A percentile compares a stretch with the other conserved stretches of the same genome.
phyloP scores from a whole-genome alignment of 257 asterid genomes.

The Penstemon davidsonii region DNA sequence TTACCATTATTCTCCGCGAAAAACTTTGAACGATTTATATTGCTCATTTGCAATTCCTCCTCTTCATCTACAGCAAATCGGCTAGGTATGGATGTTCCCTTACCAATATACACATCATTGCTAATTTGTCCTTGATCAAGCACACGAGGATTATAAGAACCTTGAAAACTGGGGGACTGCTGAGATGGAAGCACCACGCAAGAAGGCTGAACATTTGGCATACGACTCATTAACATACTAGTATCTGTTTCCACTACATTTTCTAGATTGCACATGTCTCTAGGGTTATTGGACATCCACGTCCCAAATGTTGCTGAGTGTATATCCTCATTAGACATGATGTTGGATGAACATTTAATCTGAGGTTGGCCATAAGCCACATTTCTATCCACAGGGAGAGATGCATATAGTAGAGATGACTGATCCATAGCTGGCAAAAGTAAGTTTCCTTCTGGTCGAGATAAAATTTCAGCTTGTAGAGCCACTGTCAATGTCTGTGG shows the following conservation, averaged over 20 bases:
- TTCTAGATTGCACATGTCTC: slow-evolving; percentile 35
- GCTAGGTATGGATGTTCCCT: slow-evolving; percentile 55
- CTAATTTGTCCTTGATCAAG: slow-evolving; percentile 42
- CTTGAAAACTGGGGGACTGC: slow-evolving; percentile 49
- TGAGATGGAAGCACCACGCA: slow-evolving; percentile 75
- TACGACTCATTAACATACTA: slow-evolving; percentile 37
- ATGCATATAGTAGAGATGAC: slow-evolving; percentile 50
- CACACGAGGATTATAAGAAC: slow-evolving; percentile 38
- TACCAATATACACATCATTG: slow-evolving; percentile 38
- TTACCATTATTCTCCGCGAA: slow-evolving; percentile 39
- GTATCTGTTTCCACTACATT: slow-evolving; percentile 38
- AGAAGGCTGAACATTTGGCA: slow-evolving; percentile 68
- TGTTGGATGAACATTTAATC: slow-evolving; percentile 51
- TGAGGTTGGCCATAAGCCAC: slow-evolving; percentile 60
- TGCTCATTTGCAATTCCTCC: slow-evolving; percentile 37
- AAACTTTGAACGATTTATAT: slow-evolving; percentile 39
- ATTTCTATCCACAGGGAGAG: slow-evolving; percentile 45
- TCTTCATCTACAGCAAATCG: slow-evolving; percentile 55
- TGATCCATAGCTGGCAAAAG: slow-evolving; percentile 62
- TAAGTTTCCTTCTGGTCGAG: slow-evolving; percentile 51
- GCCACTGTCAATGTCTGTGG: slow-evolving; percentile 61
- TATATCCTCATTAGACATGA: slow-evolving; percentile 38
- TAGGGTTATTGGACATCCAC: slow-evolving; percentile 49
- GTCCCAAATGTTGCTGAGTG: slow-evolving; percentile 41
- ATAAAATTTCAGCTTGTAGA: slow-evolving; percentile 62